Evolutionary conservation across 2,329 filamentous ascomycete species (phyloP), one percentile per base, ranked within the genome.

Genomic region (Endocalyx cinctus): DNA sequence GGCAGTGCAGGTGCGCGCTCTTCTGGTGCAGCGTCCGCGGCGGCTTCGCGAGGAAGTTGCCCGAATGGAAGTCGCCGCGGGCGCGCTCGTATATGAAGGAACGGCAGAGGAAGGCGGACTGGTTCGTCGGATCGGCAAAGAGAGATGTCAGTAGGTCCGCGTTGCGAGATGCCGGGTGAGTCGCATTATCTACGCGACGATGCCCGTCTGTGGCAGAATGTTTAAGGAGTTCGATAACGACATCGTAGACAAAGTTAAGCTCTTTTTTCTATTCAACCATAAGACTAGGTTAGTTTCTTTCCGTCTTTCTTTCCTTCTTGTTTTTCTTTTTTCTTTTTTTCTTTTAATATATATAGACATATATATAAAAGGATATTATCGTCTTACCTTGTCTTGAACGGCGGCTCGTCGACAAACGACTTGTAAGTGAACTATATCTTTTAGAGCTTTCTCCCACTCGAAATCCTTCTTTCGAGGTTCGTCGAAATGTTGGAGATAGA

Each of bases 1-100:
- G 62, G 42, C 75, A 77, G 53, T 87, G 83, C 16, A 89, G 60
- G 51, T 82, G 82, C 16, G 84, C 84, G 42, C 77, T 82, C 43
- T 74, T 64, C 59, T 87, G 84, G 18, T 74, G 72, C 20, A 67
- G 51, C 31, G 63, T 55, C 17, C 60, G 60, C 10, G 59, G 65
- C 7, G 54, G 69, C 3, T 35, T 38, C 12, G 45, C 25, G 35
- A 39, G 42, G 25, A 38, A 39, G 7, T 34, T 29, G 2, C 20
- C 17, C 6, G 33, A 22, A 6, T 35, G 31, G 14, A 42, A 37
- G 25, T 60, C 54, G 15, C 60, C 65, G 14, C 70, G 71, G 3
- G 74, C 71, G n/a, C 72, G 68, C 10, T 70, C 62, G 52, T 76
- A 85, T 3, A 87, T 64, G 14, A 69, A 75, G 1, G 82, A 87